phyloP scores from a whole-genome alignment of 2,329 filamentous ascomycete species.

The Aspergillus clavatus region DNA sequence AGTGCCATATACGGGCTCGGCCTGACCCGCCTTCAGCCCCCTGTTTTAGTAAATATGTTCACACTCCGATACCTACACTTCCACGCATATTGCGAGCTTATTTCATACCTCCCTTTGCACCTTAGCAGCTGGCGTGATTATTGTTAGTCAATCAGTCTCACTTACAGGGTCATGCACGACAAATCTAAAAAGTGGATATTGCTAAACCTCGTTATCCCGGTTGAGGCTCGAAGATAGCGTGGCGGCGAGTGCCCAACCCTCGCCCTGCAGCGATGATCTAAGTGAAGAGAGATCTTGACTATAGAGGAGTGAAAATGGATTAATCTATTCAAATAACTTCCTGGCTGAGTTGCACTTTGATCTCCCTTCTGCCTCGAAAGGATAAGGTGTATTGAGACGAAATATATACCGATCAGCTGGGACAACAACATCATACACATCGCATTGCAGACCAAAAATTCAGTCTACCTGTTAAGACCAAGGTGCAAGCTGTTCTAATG shows the following conservation, averaged over 20 bases:
- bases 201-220: neutral
- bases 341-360: neutral
- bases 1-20: neutral
- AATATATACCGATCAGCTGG: neutral
- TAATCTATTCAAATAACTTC: neutral
- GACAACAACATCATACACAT: too few species aligned
- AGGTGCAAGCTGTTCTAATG: slow-evolving; percentile 12
- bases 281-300: neutral
- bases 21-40: neutral
- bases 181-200: too few species aligned
- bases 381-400: neutral
- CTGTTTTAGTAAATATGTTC: too few species aligned
- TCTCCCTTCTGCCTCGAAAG: neutral
- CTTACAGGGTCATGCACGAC: too few species aligned
- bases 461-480: too few species aligned
- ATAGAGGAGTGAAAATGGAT: neutral
- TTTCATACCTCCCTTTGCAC: too few species aligned
- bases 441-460: too few species aligned
- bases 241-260: neutral
- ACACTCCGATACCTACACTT: too few species aligned
- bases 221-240: neutral
- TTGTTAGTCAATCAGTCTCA: too few species aligned
- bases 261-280: neutral
- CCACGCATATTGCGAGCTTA: neutral
- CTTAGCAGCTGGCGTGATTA: too few species aligned